phyloP scores from a whole-genome alignment of 2,329 filamentous ascomycete genomes.

The Alternaria triticimaculans region DNA sequence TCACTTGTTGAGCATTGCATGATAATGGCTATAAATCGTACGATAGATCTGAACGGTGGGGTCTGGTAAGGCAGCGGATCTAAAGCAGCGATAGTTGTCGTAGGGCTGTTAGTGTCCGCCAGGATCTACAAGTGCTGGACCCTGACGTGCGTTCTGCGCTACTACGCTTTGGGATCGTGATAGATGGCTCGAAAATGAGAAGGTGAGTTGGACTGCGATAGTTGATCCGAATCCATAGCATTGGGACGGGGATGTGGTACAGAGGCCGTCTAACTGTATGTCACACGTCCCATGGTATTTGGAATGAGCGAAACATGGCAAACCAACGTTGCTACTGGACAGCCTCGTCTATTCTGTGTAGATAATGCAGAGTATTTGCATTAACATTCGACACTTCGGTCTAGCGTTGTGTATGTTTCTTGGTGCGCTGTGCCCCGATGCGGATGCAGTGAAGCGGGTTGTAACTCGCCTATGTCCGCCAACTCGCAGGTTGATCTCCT shows the following conservation, averaged over 20 bases:
- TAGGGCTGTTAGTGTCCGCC: slow-evolving; percentile 15
- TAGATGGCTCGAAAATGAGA: neutral
- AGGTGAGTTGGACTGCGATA: neutral
- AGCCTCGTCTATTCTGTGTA: neutral
- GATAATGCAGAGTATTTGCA: slow-evolving; percentile 5
- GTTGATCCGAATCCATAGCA: neutral
- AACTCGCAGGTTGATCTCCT: neutral
- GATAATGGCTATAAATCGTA: slow-evolving; percentile 1
- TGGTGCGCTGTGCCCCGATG: slow-evolving; percentile 1
- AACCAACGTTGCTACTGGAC: neutral
- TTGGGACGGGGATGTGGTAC: neutral
- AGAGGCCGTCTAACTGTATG: neutral
- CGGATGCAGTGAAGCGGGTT: neutral
- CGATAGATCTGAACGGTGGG: neutral
- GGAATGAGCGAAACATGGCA: neutral
- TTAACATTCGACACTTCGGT: slow-evolving; percentile 22
- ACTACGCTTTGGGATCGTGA: neutral
- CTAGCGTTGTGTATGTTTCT: slow-evolving; percentile 7
- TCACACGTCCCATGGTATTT: neutral
- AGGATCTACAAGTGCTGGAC: slow-evolving; percentile 6
- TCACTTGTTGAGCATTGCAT: neutral
- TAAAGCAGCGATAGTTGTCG: neutral
- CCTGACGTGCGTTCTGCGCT: slow-evolving; percentile 10
- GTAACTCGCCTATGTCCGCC: slow-evolving; percentile 15
- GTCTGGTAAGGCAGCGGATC: neutral